phyloP scores from a whole-genome alignment of 73 alveolate species.

The Tetrahymena borealis region DNA sequence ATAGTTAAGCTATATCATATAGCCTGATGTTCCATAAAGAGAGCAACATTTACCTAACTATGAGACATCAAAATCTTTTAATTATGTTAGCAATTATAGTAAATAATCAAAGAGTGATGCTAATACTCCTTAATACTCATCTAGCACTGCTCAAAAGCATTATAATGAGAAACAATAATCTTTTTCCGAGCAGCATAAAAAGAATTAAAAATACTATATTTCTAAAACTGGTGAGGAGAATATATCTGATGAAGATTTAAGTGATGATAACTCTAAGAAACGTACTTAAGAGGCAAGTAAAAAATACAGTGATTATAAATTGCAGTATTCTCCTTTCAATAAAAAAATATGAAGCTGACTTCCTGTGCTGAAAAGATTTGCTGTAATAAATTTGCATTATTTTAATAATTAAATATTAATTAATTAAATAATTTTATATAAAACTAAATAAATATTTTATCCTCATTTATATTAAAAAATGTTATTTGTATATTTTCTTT shows the following conservation, averaged over 20 bases:
- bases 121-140: not conserved
- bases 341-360: not conserved
- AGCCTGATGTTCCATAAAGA: not conserved
- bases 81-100: not conserved
- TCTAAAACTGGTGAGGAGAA: not conserved
- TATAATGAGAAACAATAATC: not conserved
- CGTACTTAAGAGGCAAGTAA: not conserved
- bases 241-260: not conserved
- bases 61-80: not conserved
- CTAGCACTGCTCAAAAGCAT: too few species aligned
- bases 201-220: not conserved
- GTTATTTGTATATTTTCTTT: too few species aligned
- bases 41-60: not conserved
- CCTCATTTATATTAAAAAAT: too few species aligned
- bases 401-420: not conserved
- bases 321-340: not conserved
- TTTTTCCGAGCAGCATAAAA: not conserved
- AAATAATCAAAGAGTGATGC: not conserved
- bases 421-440: too few species aligned
- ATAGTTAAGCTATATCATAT: too few species aligned
- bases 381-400: too few species aligned
- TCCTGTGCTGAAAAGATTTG: too few species aligned
- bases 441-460: too few species aligned
- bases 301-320: not conserved
- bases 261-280: not conserved